Percentiles rank a stretch among this genome's conserved stretches.
phyloP scores from a whole-genome alignment of 2,329 filamentous ascomycete species.

The Talaromyces verruculosus region DNA sequence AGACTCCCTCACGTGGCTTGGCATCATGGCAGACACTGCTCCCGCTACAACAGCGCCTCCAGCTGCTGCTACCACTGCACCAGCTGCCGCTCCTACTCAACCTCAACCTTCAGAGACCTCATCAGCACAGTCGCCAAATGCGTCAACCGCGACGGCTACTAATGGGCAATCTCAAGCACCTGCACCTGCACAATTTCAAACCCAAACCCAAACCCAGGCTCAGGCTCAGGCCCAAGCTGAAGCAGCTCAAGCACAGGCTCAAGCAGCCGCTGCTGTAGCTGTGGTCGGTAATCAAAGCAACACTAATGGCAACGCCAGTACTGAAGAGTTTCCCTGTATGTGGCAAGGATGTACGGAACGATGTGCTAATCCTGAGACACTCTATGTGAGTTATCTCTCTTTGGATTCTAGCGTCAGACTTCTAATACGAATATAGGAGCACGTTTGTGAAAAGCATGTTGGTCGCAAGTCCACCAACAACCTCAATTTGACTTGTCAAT shows the following conservation, averaged over 20 bases:
- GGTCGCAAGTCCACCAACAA: constrained; percentile 99
- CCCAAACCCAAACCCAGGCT: not conserved
- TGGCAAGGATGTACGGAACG: constrained; percentile 64
- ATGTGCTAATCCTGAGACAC: constrained; percentile 57
- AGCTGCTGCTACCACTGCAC: constrained; percentile 4
- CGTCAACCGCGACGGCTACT: constrained; percentile 8
- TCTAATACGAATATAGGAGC: constrained; percentile 62
- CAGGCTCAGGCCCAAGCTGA: constrained; percentile 24
- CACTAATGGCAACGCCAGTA: constrained; percentile 24
- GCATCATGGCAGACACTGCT: constrained; percentile 24
- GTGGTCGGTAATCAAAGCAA: constrained; percentile 35
- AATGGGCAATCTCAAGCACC: constrained; percentile 5
- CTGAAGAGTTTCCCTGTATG: constrained; percentile 54
- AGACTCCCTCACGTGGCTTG: constrained; percentile 30
- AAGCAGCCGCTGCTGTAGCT: constrained; percentile 41
- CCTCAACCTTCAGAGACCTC: constrained; percentile 11
- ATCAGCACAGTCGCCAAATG: constrained; percentile 17
- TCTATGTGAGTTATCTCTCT: constrained; percentile 55
- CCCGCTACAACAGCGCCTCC: constrained; percentile 20
- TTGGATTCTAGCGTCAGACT: not conserved
- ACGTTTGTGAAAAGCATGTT: constrained; percentile 97
- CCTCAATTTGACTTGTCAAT: constrained; percentile 93
- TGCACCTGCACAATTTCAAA: constrained; percentile 11
- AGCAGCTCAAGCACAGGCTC: constrained; percentile 24
- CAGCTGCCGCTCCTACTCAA: constrained; percentile 9